Base-by-base conservation (phyloP, 1,284 basidiomycete genomes). In the Apiotrichum akiyoshidainum region DNA sequence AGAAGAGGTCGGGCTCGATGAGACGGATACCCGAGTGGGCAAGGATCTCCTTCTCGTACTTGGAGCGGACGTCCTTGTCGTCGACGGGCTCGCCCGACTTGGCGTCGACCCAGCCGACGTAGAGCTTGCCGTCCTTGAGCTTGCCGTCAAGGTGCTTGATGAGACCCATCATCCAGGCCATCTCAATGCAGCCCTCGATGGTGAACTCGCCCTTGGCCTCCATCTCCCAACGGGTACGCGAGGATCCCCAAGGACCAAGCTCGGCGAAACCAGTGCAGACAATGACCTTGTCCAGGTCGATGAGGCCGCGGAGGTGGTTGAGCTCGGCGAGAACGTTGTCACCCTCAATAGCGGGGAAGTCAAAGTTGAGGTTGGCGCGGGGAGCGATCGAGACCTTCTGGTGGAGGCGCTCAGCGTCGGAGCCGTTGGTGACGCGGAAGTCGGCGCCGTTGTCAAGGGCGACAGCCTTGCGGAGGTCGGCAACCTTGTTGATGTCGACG, bases 221-320 rank as follows among this genome's bases (percentile, higher is more conserved):
- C 92, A 97, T 96, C 81, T 99, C 94, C 95, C 95, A 99, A 66
- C 95, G 87, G n/a, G 95, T 99, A 67, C 96, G 87, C 22, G 94
- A 88, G 71, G 91, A 94, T 70, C 96, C 96, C 92, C 93, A 99
- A 8, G 95, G 96, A n/a, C 95, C 90, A 58, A 99, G 90, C 79
- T 99, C 96, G 46, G 89, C 95, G 77, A 92, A 98, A 67, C 96
- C 96, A 56, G 96, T 96, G 73, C 93, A 83, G 63, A 99, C 95
- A 64, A 95, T 82, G 60, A 96, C 92, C 80, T 96, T 93, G 66
- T 98, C 94, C 42, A 98, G 84, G 74, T 99, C 95, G 61, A 98
- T 84, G 66, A 96, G 80, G 41, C 92, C 92, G 52, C 84, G 88
- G 19, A 96, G 83, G 65, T 89, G 84, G 37, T 83, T 78, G 17